Conservation (phyloP, 106 monocot species). For the Acorus gramineus region DNA sequence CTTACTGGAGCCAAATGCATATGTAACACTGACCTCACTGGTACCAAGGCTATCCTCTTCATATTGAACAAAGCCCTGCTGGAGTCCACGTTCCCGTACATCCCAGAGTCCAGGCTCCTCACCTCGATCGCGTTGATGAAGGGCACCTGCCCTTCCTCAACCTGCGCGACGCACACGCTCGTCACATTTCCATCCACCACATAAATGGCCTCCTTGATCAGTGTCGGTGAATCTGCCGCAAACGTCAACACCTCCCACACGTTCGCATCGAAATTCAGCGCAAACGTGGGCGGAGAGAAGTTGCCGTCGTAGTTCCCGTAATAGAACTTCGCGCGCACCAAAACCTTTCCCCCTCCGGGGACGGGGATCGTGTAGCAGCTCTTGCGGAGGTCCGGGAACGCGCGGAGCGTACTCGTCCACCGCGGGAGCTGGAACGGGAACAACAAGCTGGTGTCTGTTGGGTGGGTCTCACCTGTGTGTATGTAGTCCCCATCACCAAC, state of each 20-base stretch:
- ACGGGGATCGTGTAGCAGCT: background rate
- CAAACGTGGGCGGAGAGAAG: background rate
- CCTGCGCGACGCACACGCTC: conserved; percentile 20
- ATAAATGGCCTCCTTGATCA: no score
- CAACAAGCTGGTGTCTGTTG: background rate
- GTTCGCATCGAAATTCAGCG: background rate
- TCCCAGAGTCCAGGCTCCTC: conserved; percentile 3
- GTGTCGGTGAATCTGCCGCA: no score
- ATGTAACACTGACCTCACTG: conserved; percentile 10
- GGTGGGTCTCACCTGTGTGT: background rate
- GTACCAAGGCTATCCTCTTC: conserved; percentile 8
- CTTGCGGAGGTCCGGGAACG: background rate
- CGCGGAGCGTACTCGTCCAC: background rate
- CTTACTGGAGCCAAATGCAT: no score
- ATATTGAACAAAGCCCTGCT: background rate
- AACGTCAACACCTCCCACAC: background rate
- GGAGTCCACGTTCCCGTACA: conserved; percentile 10
- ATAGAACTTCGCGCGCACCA: background rate
- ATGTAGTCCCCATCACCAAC: background rate
- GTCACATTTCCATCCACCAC: conserved; percentile 1
- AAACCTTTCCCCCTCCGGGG: background rate
- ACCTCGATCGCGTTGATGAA: conserved; percentile 30
- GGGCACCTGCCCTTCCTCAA: background rate
- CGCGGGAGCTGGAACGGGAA: no score
- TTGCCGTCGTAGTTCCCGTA: conserved; percentile 4